Conservation (phyloP, 2,329 filamentous ascomycete genomes). For the Colletotrichum ledebouriae region DNA sequence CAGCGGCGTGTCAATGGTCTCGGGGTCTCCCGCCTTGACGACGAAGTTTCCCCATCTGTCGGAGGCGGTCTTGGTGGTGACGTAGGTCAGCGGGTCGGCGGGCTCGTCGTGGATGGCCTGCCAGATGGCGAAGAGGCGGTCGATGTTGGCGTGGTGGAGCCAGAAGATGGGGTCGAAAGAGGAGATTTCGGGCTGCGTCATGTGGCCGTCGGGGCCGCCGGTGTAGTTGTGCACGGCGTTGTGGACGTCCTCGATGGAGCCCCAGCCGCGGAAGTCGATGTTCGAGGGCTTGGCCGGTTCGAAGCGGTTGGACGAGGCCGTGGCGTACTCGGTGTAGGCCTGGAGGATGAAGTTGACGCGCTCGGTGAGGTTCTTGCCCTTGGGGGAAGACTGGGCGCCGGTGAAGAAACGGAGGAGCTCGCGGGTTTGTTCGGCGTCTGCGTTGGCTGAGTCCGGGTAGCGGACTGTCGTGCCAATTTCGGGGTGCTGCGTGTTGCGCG, state of each 20-base stretch:
- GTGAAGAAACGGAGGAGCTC: constrained; percentile 27
- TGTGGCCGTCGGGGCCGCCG: constrained; percentile 54
- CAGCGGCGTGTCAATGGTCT: constrained; percentile 44
- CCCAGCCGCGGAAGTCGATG: constrained; percentile 32
- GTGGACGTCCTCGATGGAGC: constrained; percentile 54
- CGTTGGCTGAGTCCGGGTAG: constrained; percentile 21
- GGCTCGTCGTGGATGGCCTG: constrained; percentile 37
- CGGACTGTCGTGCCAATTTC: constrained; percentile 44
- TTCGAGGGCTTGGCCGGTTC: constrained; percentile 1
- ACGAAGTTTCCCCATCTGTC: constrained; percentile 49
- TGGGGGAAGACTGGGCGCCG: constrained; percentile 4
- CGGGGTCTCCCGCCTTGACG: constrained; percentile 45
- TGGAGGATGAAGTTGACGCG: constrained; percentile 38
- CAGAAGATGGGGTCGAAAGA: constrained; percentile 76
- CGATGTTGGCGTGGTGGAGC: constrained; percentile 52
- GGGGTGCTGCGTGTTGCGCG: neutral
- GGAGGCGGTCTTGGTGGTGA: constrained; percentile 20
- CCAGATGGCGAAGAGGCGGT: constrained; percentile 40
- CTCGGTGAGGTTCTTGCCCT: constrained; percentile 38
- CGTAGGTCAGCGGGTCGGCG: constrained; percentile 27
- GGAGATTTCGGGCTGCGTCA: constrained; percentile 65
- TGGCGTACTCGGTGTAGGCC: constrained; percentile 36
- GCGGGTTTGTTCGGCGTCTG: constrained; percentile 9
- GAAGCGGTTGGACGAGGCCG: constrained; percentile 31
- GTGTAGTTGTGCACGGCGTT: constrained; percentile 54